Conservation (phyloP, 164 flowering plant genomes). For the Brasenia schreberi region DNA sequence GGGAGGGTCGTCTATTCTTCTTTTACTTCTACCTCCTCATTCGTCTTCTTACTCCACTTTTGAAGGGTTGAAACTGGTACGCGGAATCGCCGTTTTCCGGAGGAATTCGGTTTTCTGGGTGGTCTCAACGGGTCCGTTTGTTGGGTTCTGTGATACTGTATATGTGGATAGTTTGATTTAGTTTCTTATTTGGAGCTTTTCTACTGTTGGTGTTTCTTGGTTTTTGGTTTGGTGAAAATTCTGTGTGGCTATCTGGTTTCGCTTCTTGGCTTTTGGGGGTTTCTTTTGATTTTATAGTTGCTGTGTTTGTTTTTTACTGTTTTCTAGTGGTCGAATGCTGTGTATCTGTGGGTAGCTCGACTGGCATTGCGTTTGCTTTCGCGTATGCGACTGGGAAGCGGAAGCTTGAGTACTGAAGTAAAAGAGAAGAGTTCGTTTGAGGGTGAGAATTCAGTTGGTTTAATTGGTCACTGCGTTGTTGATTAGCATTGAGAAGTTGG, state of each 20-base stretch:
- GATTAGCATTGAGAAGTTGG: neutral
- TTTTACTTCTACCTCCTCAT: neutral
- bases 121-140: neutral
- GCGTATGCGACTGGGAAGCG: neutral
- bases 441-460: neutral
- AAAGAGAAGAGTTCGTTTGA: neutral
- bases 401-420: neutral
- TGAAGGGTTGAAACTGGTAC: neutral
- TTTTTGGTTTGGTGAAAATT: neutral
- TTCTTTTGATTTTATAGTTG: neutral
- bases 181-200: too few relatives aligned
- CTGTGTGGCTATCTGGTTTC: neutral
- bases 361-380: too few relatives aligned
- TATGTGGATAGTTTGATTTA: neutral
- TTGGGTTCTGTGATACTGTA: neutral
- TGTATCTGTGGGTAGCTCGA: neutral
- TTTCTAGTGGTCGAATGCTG: neutral
- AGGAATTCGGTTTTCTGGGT: neutral
- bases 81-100: neutral
- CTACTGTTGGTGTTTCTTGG: neutral
- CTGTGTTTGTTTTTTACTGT: too few relatives aligned
- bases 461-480: neutral
- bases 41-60: constrained; percentile 5
- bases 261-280: neutral
- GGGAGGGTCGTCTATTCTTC: too few relatives aligned